Conservation (phyloP, 176 grass and related monocot species). For the Tuctoria greenei region DNA sequence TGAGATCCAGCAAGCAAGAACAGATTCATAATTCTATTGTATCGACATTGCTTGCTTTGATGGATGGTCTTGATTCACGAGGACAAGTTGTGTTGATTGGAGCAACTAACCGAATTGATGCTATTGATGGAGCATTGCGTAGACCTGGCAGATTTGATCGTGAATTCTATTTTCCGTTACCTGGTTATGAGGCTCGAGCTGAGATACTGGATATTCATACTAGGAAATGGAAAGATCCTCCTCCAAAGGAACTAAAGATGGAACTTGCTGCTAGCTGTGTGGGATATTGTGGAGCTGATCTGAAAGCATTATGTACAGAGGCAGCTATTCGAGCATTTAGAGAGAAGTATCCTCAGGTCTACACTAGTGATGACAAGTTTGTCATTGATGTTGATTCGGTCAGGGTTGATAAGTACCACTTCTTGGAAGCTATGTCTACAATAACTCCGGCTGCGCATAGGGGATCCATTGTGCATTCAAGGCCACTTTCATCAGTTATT, state of each 20-base stretch:
- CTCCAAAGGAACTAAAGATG: conserved; percentile 71
- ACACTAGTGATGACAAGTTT: conserved; percentile 98
- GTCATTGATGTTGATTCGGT: conserved; percentile 95
- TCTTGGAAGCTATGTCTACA: conserved; percentile 97
- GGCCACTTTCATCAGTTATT: conserved; percentile 75
- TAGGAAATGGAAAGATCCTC: conserved; percentile 96
- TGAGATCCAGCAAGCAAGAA: conserved; percentile 99
- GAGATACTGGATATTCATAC: conserved; percentile 98
- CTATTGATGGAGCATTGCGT: conserved; percentile 97
- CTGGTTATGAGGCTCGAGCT: conserved; percentile 86
- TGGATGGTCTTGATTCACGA: conserved; percentile 98
- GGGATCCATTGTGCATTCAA: conserved; percentile 87
- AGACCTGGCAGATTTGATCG: conserved; percentile 97
- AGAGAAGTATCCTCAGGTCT: conserved; percentile 99
- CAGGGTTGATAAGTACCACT: conserved; percentile 83
- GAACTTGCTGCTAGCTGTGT: conserved; percentile 98
- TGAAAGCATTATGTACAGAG: conserved; percentile 97
- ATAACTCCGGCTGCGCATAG: conserved; percentile 96
- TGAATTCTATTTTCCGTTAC: conserved; percentile 95
- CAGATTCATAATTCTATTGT: conserved; percentile 99
- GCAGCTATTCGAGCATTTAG: conserved; percentile 94
- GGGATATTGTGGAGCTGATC: conserved; percentile 97
- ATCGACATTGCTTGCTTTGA: conserved; percentile 96
- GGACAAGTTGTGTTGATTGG: conserved; percentile 99
- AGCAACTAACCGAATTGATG: conserved; percentile 98